A percentile compares a stretch with the other conserved stretches of the same genome.
Evolutionary conservation across 2,329 filamentous ascomycete species (phyloP).

Genomic region (Aotearoamyces nothofagi): DNA sequence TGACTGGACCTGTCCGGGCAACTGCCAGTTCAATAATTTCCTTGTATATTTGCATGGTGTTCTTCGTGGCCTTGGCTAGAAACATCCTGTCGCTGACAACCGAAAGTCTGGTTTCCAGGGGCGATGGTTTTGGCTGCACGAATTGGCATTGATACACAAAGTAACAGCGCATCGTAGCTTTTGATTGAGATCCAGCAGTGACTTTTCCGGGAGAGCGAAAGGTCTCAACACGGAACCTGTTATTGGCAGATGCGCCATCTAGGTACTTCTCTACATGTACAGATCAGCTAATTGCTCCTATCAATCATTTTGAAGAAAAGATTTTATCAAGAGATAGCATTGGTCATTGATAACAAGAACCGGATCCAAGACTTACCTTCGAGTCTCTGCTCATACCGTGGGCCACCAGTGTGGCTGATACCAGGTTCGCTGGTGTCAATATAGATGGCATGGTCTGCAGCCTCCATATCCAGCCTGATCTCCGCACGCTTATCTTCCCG

Average conservation of each 20-base stretch:
- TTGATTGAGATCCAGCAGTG: conserved; percentile 46
- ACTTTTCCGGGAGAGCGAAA: conserved; percentile 83
- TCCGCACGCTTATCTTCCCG: conserved; percentile 88
- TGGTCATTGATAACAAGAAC: no score
- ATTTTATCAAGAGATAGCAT: no score
- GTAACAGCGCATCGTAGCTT: conserved; percentile 86
- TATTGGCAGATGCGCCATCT: conserved; percentile 54
- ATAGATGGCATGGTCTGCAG: conserved; percentile 87
- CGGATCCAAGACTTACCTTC: no score
- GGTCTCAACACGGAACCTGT: conserved; percentile 86
- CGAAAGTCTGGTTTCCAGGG: conserved; percentile 76
- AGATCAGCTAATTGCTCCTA: no score
- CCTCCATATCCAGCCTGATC: conserved; percentile 92
- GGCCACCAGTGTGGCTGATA: conserved; percentile 57
- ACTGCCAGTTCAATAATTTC: conserved; percentile 83
- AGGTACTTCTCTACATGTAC: no score
- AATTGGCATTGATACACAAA: conserved; percentile 98
- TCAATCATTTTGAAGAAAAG: no score
- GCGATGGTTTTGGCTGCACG: conserved; percentile 55
- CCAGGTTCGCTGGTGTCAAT: conserved; percentile 95
- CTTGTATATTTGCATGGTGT: conserved; percentile 93
- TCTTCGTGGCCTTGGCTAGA: conserved; percentile 85
- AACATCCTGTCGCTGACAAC: conserved; percentile 89
- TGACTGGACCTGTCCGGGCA: conserved; percentile 77
- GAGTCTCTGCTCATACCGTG: conserved; percentile 85